Conservation (phyloP, 129 eudicot genomes). For the Deinandra increscens region DNA sequence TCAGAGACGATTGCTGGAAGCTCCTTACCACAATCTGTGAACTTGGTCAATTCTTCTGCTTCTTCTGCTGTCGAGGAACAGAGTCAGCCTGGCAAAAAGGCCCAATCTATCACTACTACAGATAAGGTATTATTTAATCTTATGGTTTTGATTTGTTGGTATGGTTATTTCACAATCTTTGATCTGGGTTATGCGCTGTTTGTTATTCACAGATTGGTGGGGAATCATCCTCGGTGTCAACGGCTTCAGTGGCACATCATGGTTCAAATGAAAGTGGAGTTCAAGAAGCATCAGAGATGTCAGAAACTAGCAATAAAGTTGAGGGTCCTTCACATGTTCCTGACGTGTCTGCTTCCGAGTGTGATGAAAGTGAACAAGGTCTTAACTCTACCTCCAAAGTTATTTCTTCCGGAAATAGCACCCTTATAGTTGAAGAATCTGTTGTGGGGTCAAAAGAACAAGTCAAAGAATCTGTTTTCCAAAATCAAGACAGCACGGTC, state of each 20-base stretch:
- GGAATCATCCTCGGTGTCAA: constrained; percentile 33
- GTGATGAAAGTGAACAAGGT: constrained; percentile 18
- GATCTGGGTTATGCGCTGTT: constrained; percentile 12
- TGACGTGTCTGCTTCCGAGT: constrained; percentile 16
- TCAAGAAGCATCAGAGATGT: constrained; percentile 29
- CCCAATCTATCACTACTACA: constrained; percentile 4
- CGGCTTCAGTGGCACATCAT: constrained; percentile 22
- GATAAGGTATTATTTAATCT: constrained; percentile 44
- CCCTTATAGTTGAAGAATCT: constrained; percentile 20
- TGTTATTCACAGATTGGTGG: constrained; percentile 40
- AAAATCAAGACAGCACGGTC: constrained; percentile 25
- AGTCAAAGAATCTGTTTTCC: constrained; percentile 30
- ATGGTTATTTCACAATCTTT: constrained; percentile 9
- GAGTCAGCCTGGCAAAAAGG: constrained; percentile 29
- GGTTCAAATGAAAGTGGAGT: constrained; percentile 6
- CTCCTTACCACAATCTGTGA: constrained; percentile 27
- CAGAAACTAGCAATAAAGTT: constrained; percentile 28
- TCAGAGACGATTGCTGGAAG: constrained; percentile 23
- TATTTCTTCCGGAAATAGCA: constrained; percentile 11
- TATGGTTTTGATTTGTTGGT: background rate
- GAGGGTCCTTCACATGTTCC: background rate
- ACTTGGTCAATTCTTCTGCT: background rate
- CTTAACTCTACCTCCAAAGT: background rate
- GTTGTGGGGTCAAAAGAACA: constrained; percentile 32
- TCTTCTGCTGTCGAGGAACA: constrained; percentile 33